Conservation (phyloP, 345 rosid species). For the Populus alba region DNA sequence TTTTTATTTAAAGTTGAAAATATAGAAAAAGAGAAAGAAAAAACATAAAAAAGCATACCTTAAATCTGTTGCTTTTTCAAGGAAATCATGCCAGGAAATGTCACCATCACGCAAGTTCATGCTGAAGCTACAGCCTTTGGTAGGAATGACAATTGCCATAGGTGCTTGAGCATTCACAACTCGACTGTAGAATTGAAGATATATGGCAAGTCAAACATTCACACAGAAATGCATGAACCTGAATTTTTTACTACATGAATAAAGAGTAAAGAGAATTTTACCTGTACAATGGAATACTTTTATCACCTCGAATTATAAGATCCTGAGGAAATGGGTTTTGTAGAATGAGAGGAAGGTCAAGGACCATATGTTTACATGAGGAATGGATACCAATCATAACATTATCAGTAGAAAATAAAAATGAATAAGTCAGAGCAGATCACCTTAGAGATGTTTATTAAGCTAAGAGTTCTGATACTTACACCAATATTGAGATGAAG, state of each 20-base stretch:
- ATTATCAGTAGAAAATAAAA: not conserved
- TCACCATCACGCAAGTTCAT: constrained; percentile 70
- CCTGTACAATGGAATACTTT: constrained; percentile 87
- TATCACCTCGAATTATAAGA: constrained; percentile 78
- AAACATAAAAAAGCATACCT: constrained; percentile 40
- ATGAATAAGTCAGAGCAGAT: not conserved
- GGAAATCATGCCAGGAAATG: constrained; percentile 73
- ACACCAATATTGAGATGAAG: no score
- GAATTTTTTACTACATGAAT: constrained; percentile 2
- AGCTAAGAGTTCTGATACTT: no score
- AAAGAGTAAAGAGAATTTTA: constrained; percentile 37
- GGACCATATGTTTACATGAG: not conserved
- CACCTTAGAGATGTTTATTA: no score
- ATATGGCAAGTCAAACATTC: constrained; percentile 28
- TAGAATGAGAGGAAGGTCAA: constrained; percentile 8
- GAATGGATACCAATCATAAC: not conserved
- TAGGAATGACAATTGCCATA: constrained; percentile 67
- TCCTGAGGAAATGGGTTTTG: constrained; percentile 43
- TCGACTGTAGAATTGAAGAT: constrained; percentile 65
- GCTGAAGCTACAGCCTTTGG: constrained; percentile 45
- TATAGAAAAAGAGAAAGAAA: not conserved
- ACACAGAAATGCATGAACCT: not conserved
- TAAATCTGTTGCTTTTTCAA: constrained; percentile 45
- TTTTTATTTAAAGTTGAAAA: not conserved
- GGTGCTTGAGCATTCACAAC: constrained; percentile 87